Base-by-base conservation (phyloP, 2,329 filamentous ascomycete genomes). In the Beauveria sp. region DNA sequence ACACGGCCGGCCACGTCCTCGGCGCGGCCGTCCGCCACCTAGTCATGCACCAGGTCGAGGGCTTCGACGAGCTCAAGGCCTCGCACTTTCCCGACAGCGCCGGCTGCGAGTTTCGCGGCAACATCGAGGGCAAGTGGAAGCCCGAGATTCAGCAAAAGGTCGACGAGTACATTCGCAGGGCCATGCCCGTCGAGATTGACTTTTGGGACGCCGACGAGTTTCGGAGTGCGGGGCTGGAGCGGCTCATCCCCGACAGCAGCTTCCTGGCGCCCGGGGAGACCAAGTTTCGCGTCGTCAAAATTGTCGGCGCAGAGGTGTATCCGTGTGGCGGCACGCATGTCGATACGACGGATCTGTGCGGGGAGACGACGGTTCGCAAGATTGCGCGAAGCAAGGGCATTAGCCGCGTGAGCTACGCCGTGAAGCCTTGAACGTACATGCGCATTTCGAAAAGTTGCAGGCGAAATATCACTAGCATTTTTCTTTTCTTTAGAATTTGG, bases 271-370 rank as follows among this genome's bases (percentile, higher is more conserved):
- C 74, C 0, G 82, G 80, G 26, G 72, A 72, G 45, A 81, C 81
- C 66, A 85, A 82, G 69, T 84, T 87, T 38, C 77, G 88, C 9
- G 86, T 90, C 0, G 87, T 91, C 26, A 81, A 84, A 62, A 89
- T 91, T 63, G 81, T 84, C 0, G 87, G 87, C 0, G 81, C 83
- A 0, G 89, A 87, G 66, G 81, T 81, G 28, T 91, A 91, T 75
- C 87, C 88, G 1, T 91, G 89, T 71, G 89, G 88, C 8, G 88
- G 88, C 0, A 91, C 88, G 28, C 89, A 91, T 75, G 87, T 91
- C 3, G 76, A 81, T 34, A 80, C 74, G 20, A 87, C 86, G 22
- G 77, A 80, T 62, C 66, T 79, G 63, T 85, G 82, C 67, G 85
- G 86, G 0, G 79, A 81, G 69, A 84, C 85, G 5, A 81, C 75